phyloP scores from a whole-genome alignment of 1,139 yeast species.

The Sugiyamaella japonica region DNA sequence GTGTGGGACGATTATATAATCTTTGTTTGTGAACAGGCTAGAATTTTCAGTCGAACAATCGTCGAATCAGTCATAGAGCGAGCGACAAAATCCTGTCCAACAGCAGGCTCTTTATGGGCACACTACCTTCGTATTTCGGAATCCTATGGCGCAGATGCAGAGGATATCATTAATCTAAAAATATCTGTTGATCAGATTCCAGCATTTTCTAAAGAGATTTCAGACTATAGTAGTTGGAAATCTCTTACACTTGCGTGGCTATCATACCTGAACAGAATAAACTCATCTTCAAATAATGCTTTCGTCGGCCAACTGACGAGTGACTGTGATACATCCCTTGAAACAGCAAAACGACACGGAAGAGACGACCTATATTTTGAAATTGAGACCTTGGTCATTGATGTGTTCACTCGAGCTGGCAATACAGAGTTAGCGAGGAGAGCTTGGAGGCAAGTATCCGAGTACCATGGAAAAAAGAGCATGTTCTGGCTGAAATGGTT shows the following conservation, averaged over 20 bases:
- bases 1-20: conserved; percentile 39
- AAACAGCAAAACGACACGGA: conserved; percentile 10
- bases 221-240: conserved; percentile 17
- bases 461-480: conserved; percentile 40
- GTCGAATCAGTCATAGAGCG: conserved; percentile 28
- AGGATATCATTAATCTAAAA: conserved; percentile 22
- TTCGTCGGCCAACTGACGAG: conserved; percentile 2
- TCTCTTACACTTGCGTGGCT: conserved; percentile 5
- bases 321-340: conserved; percentile 5
- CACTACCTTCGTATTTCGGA: conserved; percentile 29
- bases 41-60: conserved; percentile 5
- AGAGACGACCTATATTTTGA: conserved; percentile 23
- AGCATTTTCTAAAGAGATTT: conserved; percentile 3
- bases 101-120: conserved; percentile 35
- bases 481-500: conserved; percentile 53
- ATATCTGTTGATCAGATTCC: conserved; percentile 15
- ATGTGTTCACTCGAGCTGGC: conserved; percentile 6
- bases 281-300: background rate
- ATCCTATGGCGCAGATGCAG: conserved; percentile 18
- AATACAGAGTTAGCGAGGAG: conserved; percentile 34
- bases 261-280: conserved; percentile 11
- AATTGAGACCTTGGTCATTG: conserved; percentile 21
- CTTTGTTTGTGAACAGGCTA: conserved; percentile 24
- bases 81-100: conserved; percentile 32
- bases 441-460: conserved; percentile 39